These are phyloP conservation scores for Hibiscus syriacus DNA, from an alignment of 345 rosid genomes.

Conservation along the genomic window DNA sequence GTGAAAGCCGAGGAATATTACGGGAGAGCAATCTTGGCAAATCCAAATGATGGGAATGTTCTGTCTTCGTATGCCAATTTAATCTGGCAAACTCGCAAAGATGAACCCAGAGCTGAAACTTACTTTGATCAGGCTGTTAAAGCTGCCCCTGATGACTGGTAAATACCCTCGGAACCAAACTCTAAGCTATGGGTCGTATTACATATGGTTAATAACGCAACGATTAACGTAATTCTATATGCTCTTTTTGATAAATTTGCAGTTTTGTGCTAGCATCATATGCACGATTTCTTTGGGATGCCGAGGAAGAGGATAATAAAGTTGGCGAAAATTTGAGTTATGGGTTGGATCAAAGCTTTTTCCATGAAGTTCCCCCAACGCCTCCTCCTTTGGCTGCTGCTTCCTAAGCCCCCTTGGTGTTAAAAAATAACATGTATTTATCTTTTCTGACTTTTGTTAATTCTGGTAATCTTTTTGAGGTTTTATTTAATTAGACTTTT, in stretches of 20 bases:
- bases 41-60: constrained; percentile 61
- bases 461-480: constrained; percentile 4
- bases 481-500: neutral
- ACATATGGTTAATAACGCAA: neutral
- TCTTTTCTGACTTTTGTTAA: constrained; percentile 27
- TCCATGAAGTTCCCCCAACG: constrained; percentile 26
- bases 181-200: neutral
- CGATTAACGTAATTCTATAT: neutral
- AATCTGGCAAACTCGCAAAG: constrained; percentile 69
- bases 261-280: constrained; percentile 84
- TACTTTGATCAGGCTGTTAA: constrained; percentile 79
- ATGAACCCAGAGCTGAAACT: constrained; percentile 60
- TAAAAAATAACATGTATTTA: constrained; percentile 20
- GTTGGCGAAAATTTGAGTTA: constrained; percentile 21
- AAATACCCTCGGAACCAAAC: neutral
- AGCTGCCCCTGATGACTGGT: constrained; percentile 86
- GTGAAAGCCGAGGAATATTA: constrained; percentile 79
- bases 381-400: constrained; percentile 48
- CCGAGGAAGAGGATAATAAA: constrained; percentile 46
- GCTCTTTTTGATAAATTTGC: constrained; percentile 15
- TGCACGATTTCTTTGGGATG: constrained; percentile 84
- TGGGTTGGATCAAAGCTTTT: constrained; percentile 19
- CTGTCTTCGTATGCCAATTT: constrained; percentile 81
- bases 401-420: constrained; percentile 29
- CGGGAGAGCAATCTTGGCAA: constrained; percentile 63